These are phyloP conservation scores for Pythium folliculosum DNA, from an alignment of 352 stramenopile species.

Conservation along the genomic window DNA sequence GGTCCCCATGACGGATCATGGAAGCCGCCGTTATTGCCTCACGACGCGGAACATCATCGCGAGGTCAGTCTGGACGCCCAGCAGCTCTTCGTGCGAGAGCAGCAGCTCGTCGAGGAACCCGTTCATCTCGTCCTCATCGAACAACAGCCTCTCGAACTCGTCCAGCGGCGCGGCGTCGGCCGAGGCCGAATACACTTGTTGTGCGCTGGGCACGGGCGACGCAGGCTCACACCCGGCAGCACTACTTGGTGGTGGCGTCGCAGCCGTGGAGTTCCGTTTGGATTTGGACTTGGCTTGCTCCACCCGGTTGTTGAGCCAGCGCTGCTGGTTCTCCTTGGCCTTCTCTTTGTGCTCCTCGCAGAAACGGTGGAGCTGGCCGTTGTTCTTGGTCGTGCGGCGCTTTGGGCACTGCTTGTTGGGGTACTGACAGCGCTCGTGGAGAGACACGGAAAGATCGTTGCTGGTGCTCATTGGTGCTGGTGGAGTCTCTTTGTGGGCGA, in stretches of 20 bases:
- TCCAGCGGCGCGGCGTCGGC: neutral
- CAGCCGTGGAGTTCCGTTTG: neutral
- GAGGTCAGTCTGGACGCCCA: neutral
- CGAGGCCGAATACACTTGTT: neutral
- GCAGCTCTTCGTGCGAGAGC: neutral
- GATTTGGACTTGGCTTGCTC: neutral
- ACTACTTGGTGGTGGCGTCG: neutral
- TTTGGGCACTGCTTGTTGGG: conserved; percentile 12
- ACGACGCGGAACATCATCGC: neutral
- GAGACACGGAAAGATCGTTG: neutral
- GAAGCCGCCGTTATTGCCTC: neutral
- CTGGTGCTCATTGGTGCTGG: neutral
- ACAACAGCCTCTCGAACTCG: neutral
- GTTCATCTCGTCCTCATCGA: conserved; percentile 2
- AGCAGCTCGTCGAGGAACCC: conserved; percentile 1
- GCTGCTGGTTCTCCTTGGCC: neutral
- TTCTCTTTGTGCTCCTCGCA: conserved; percentile 6
- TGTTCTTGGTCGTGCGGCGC: conserved; percentile 5
- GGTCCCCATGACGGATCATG: too few relatives aligned
- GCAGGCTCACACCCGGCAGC: too few relatives aligned
- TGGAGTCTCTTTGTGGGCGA: neutral
- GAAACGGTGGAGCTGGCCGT: conserved; percentile 11
- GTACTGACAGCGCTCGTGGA: conserved; percentile 10
- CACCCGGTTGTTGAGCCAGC: conserved; percentile 1
- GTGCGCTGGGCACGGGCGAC: too few relatives aligned